Evolutionary conservation across 139 green algal species (phyloP).

Genomic region (Chlamydomonas sp.): DNA sequence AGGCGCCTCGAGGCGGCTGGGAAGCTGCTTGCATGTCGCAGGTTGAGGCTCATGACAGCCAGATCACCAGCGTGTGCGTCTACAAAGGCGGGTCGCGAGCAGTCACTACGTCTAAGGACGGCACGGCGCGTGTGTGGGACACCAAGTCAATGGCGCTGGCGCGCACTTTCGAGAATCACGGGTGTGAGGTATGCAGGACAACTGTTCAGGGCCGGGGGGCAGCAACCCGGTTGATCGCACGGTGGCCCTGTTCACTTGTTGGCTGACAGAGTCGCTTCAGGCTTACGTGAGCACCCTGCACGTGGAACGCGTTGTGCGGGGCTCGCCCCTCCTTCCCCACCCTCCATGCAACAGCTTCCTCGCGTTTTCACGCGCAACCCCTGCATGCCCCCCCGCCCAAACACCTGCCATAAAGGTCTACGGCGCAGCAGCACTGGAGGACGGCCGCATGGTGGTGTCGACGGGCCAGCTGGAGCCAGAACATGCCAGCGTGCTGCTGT

Average conservation of each 20-base stretch:
- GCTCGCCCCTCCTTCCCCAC: too few species aligned
- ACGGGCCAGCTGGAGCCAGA: conserved; percentile 1
- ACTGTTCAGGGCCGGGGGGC: background rate
- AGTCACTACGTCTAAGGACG: conserved; percentile 1
- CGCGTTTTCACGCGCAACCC: too few species aligned
- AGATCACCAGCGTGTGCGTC: background rate
- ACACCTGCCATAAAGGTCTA: background rate
- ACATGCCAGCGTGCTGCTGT: background rate
- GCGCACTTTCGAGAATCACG: background rate
- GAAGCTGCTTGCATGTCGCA: background rate
- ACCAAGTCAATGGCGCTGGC: background rate
- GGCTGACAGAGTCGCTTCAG: background rate
- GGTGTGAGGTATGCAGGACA: background rate
- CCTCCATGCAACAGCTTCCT: too few species aligned
- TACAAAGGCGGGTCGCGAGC: background rate
- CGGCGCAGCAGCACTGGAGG: background rate
- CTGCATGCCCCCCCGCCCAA: background rate
- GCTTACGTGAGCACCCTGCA: too few species aligned
- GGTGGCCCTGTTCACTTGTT: background rate
- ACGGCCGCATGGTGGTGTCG: background rate
- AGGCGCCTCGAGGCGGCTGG: background rate
- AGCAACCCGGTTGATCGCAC: background rate
- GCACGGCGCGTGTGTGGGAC: background rate
- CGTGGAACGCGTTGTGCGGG: too few species aligned
- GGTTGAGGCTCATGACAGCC: background rate